phyloP scores from a whole-genome alignment of 345 rosid genomes.

The Barbarea vulgaris region DNA sequence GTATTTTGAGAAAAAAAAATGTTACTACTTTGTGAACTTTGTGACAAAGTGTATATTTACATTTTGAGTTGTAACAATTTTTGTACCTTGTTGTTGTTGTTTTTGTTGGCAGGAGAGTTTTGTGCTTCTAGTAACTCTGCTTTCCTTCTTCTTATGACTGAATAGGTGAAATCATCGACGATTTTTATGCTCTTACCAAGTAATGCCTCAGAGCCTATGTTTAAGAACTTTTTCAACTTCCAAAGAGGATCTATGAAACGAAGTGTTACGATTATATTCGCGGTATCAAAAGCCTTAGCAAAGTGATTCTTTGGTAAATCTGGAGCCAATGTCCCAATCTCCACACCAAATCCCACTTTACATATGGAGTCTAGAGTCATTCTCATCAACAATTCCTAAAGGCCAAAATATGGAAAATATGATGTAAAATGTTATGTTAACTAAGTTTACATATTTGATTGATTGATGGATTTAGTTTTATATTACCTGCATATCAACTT shows the following conservation, averaged over 20 bases:
- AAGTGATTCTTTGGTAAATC: slow-evolving; percentile 69
- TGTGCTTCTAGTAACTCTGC: slow-evolving; percentile 56
- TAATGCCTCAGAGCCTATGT: slow-evolving; percentile 83
- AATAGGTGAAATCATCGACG: slow-evolving; percentile 79
- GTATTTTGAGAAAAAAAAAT: not conserved
- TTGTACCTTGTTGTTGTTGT: slow-evolving; percentile 49
- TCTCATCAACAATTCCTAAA: slow-evolving; percentile 81
- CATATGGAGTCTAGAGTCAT: slow-evolving; percentile 95
- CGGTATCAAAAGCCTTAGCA: slow-evolving; percentile 85
- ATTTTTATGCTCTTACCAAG: slow-evolving; percentile 77
- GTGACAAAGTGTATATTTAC: not conserved
- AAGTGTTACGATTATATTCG: slow-evolving; percentile 79
- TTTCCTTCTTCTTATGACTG: slow-evolving; percentile 74
- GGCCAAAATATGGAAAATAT: not conserved
- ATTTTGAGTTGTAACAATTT: slow-evolving; percentile 1
- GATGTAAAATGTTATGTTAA: not conserved
- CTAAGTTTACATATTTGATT: not conserved
- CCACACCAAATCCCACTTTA: slow-evolving; percentile 95
- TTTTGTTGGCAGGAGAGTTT: slow-evolving; percentile 30
- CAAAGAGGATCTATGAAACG: slow-evolving; percentile 90
- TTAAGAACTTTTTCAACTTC: slow-evolving; percentile 70
- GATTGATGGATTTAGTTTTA: not conserved
- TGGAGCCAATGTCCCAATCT: slow-evolving; percentile 80
- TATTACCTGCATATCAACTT: slow-evolving; percentile 81
- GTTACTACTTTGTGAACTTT: not conserved